Conservation (phyloP, 129 eudicot genomes). For the Chrysanthemum makinoi region DNA sequence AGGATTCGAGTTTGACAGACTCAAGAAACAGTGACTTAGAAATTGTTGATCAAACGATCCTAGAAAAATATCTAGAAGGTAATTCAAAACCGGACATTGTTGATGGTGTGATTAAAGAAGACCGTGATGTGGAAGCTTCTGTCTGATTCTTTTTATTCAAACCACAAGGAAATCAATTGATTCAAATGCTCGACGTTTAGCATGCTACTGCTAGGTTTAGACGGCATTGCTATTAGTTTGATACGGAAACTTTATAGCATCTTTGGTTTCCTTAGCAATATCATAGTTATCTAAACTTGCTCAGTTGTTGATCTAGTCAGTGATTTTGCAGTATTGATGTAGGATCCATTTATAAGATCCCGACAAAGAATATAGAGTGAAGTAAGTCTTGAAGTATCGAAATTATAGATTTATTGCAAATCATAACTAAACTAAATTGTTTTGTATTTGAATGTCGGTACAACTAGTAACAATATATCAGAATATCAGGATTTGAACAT, state of each 20-base stretch:
- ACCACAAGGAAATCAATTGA: slow-evolving; percentile 4
- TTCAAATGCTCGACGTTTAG: slow-evolving; percentile 6
- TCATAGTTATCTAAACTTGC: slow-evolving; percentile 6
- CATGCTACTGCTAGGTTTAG: slow-evolving; percentile 1
- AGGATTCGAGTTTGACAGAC: slow-evolving; percentile 35
- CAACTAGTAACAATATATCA: no score
- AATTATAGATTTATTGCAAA: not conserved
- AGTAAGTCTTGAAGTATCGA: not conserved
- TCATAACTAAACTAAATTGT: no score
- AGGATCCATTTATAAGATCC: not conserved
- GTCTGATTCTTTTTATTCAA: slow-evolving; percentile 25
- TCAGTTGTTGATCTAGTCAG: not conserved
- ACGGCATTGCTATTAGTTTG: slow-evolving; percentile 16
- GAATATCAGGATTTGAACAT: no score
- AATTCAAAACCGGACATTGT: slow-evolving; percentile 1
- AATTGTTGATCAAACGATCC: slow-evolving; percentile 11
- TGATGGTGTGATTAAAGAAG: slow-evolving; percentile 21
- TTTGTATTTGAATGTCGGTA: no score
- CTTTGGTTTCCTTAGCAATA: not conserved
- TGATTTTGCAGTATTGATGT: slow-evolving; percentile 2
- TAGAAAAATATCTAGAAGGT: not conserved
- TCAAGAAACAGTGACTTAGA: slow-evolving; percentile 24
- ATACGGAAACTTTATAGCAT: not conserved
- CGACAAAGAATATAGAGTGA: slow-evolving; percentile 2
- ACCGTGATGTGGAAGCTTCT: slow-evolving; percentile 12